Conservation (phyloP, 2,329 filamentous ascomycete species). For the Talaromyces atroroseus region DNA sequence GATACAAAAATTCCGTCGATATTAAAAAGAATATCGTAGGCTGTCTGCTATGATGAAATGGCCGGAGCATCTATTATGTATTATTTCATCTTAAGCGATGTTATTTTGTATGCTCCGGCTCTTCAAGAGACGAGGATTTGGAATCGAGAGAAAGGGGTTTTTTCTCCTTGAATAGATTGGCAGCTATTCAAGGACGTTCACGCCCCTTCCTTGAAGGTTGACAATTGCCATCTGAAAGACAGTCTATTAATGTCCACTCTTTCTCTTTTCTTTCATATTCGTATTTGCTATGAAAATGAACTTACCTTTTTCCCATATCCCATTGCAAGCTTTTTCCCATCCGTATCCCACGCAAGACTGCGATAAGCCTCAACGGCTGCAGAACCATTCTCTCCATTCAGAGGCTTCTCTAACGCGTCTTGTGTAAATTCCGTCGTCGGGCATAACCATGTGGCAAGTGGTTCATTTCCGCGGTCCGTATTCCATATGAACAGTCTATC, state of each 20-base stretch:
- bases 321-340: conserved; percentile 50
- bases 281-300: background rate
- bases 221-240: conserved; percentile 9
- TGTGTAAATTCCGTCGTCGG: conserved; percentile 29
- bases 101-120: background rate
- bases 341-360: conserved; percentile 48
- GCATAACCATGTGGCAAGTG: conserved; percentile 37
- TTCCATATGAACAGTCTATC: conserved; percentile 44
- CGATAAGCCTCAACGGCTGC: conserved; percentile 28
- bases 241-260: background rate
- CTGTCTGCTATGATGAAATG: background rate
- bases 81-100: conserved; percentile 1
- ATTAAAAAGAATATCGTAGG: background rate
- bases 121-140: background rate
- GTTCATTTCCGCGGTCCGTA: conserved; percentile 38
- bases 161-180: no score
- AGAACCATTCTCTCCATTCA: conserved; percentile 33
- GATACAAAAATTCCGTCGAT: conserved; percentile 2
- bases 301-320: conserved; percentile 46
- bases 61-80: conserved; percentile 6
- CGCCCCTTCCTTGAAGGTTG: conserved; percentile 7
- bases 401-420: conserved; percentile 23
- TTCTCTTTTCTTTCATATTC: background rate
- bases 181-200: conserved; percentile 3
- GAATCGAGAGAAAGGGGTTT: background rate